Base-by-base conservation (phyloP, 2,329 filamentous ascomycete genomes). In the Rhinocladiella similis region DNA sequence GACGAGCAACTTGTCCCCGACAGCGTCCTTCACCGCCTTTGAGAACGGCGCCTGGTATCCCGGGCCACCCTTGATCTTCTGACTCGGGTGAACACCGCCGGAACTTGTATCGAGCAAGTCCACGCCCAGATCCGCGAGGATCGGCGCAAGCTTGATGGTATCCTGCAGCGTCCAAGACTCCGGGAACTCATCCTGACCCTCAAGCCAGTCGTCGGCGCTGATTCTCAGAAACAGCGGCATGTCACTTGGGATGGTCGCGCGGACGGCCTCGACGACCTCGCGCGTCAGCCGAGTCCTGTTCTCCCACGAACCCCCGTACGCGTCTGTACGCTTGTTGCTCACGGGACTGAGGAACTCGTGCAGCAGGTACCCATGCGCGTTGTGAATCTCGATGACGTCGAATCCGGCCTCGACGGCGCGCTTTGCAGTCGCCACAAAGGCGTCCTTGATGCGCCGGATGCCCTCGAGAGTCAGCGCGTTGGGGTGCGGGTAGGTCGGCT, bases 31-130 rank as follows among this genome's bases (percentile, higher is more conserved):
- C 61, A 95, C 83, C 29, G 80, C 77, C 46, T 84, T 83, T 0
- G 90, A 88, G 53, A 94, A 83, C 39, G 86, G 83, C 19, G 86
- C 81, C 76, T 96, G 91, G 77, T 89, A 93, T 0, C 79, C 87
- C 1, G 86, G 84, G 43, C 83, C 80, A 12, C 66, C 66, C 19
- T 67, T 67, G 54, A 77, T 69, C 59, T 75, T 72, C 63, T 77
- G 74, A 16, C 52, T 45, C 12, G 65, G 61, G 35, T 65, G 57
- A 16, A 60, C 19, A 38, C 89, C 92, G 33, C 86, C 90, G 1
- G 85, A 86, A 65, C 86, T 91, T 55, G 96, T 84, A 70, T 97
- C 92, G 27, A 96, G 79, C 14, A 96, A 76, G 69, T 97, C 92
- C 42, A 96, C 81, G 27, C 92, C 92, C 12, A 80, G 77, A 0